Evolutionary conservation across 1,284 basidiomycete species (phyloP).

Genomic region (Takashimella koratensis): DNA sequence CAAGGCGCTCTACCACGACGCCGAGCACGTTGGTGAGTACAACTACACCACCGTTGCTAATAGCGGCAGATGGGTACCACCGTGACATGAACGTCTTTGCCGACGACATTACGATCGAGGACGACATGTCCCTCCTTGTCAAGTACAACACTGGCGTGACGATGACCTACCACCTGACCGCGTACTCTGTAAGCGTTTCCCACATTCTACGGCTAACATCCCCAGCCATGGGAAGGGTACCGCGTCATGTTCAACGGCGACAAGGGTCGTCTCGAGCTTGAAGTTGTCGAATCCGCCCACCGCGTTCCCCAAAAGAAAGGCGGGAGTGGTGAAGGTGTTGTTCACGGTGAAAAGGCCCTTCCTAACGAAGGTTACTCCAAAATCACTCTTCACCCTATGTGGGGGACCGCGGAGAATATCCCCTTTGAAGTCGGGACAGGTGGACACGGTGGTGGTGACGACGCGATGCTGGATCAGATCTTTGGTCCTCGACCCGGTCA

Average conservation of each 20-base stretch:
- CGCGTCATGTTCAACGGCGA: conserved; percentile 58
- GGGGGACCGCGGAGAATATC: conserved; percentile 52
- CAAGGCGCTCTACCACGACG: conserved; percentile 26
- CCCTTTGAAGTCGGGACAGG: conserved; percentile 52
- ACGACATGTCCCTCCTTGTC: conserved; percentile 57
- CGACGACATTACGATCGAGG: conserved; percentile 56
- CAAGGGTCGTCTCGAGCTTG: conserved; percentile 56
- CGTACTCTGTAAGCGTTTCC: conserved; percentile 32
- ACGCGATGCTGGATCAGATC: conserved; percentile 55
- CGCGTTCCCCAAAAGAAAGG: conserved; percentile 25
- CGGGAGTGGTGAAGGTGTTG: conserved; percentile 20
- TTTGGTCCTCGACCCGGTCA: conserved; percentile 54
- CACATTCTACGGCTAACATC: conserved; percentile 50
- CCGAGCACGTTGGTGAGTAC: conserved; percentile 52
- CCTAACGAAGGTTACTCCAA: conserved; percentile 53
- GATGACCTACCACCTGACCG: conserved; percentile 57
- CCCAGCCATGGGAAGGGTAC: conserved; percentile 53
- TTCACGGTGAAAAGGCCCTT: conserved; percentile 52
- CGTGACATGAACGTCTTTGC: conserved; percentile 54
- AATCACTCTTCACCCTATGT: conserved; percentile 54
- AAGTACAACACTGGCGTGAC: conserved; percentile 55
- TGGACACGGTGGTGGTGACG: conserved; percentile 57
- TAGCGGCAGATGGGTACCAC: conserved; percentile 35
- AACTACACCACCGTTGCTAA: not conserved
- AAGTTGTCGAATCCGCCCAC: conserved; percentile 54